These are phyloP conservation scores for Gastrolobium bilobum DNA, from an alignment of 306 rosid genomes.

Conservation along the genomic window DNA sequence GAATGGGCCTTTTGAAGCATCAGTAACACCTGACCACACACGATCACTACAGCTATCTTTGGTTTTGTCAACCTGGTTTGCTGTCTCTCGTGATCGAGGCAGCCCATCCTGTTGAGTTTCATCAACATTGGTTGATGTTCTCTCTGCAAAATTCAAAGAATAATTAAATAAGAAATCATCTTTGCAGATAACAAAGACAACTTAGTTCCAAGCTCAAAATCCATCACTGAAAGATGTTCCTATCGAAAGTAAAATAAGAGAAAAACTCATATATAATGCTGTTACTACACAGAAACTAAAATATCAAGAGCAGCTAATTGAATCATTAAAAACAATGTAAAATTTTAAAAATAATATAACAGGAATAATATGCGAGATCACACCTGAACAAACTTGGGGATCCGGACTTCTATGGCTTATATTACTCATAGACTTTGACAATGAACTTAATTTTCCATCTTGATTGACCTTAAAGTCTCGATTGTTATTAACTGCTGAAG, in stretches of 20 bases:
- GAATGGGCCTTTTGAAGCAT: slow-evolving; percentile 57
- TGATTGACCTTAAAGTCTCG: slow-evolving; percentile 65
- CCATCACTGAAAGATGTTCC: slow-evolving; percentile 52
- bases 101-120: slow-evolving; percentile 58
- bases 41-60: slow-evolving; percentile 60
- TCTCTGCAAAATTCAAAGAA: slow-evolving; percentile 55
- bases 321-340: slow-evolving; percentile 14
- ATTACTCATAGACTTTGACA: slow-evolving; percentile 60
- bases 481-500: slow-evolving; percentile 56
- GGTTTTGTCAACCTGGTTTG: slow-evolving; percentile 60
- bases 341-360: slow-evolving; percentile 9
- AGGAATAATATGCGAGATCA: slow-evolving; percentile 33
- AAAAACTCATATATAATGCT: slow-evolving; percentile 26
- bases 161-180: slow-evolving; percentile 56
- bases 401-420: slow-evolving; percentile 62
- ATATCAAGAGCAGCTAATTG: slow-evolving; percentile 19
- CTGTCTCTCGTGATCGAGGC: slow-evolving; percentile 55
- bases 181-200: slow-evolving; percentile 44
- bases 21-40: slow-evolving; percentile 50
- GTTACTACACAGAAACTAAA: slow-evolving; percentile 29
- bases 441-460: slow-evolving; percentile 65
- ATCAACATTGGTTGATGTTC: slow-evolving; percentile 48
- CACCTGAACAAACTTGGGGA: slow-evolving; percentile 71
- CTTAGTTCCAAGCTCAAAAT: slow-evolving; percentile 53
- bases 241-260: slow-evolving; percentile 45